Percentiles rank a stretch among this genome's conserved stretches.
These are phyloP conservation scores for Clonostachys rhizophaga DNA, from an alignment of 2,329 filamentous ascomycete species.

Conservation along the genomic window DNA sequence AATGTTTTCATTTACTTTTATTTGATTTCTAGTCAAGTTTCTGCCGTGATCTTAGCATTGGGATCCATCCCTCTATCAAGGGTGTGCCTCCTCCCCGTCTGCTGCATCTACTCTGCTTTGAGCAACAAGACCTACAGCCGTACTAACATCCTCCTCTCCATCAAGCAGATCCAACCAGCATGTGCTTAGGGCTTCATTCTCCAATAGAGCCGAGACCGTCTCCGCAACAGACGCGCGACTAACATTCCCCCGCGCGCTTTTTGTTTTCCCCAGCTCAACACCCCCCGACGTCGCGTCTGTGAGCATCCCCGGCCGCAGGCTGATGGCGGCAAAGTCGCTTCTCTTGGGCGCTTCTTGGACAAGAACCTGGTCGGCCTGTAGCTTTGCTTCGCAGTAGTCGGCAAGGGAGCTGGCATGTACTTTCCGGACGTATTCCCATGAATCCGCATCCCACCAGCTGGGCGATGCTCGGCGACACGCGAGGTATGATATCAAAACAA, in stretches of 20 bases:
- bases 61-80: too few relatives aligned
- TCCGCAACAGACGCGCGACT: slow-evolving; percentile 56
- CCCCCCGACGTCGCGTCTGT: slow-evolving; percentile 41
- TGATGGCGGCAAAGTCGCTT: slow-evolving; percentile 39
- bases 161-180: slow-evolving; percentile 51
- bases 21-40: too few relatives aligned
- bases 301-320: slow-evolving; percentile 47
- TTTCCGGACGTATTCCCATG: slow-evolving; percentile 39
- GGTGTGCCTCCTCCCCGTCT: slow-evolving; percentile 37
- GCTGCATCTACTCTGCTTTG: slow-evolving; percentile 43
- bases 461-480: slow-evolving; percentile 45
- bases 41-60: too few relatives aligned
- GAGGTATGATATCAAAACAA: slow-evolving; percentile 61
- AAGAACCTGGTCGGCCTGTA: slow-evolving; percentile 53
- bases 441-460: slow-evolving; percentile 49
- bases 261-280: slow-evolving; percentile 40
- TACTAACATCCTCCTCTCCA: slow-evolving; percentile 41
- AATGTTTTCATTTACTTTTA: too few relatives aligned
- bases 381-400: slow-evolving; percentile 55
- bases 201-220: slow-evolving; percentile 51
- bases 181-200: slow-evolving; percentile 36
- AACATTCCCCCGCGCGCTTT: slow-evolving; percentile 27
- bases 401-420: slow-evolving; percentile 33
- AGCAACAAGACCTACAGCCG: slow-evolving; percentile 43
- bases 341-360: slow-evolving; percentile 39